Conservation (phyloP, 768 basidiomycete species). For the Tylopilus vinaceipallidus region DNA sequence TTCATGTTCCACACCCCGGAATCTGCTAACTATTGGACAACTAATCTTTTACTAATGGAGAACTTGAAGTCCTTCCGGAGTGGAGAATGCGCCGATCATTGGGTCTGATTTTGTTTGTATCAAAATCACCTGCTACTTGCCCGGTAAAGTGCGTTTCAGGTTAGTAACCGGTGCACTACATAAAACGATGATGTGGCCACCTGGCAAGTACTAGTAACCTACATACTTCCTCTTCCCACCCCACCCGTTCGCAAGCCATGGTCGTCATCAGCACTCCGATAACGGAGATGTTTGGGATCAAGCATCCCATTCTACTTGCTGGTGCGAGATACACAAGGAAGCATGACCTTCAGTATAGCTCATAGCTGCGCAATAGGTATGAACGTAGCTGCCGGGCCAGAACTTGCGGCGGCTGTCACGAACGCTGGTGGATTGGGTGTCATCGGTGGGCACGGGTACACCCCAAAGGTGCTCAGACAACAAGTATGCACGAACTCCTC, state of each 20-base stretch:
- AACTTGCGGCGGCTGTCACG: conserved; percentile 90
- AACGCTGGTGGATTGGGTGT: conserved; percentile 94
- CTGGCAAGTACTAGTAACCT: no score
- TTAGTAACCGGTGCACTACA: neutral
- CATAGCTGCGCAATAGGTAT: conserved; percentile 41
- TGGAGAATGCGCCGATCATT: neutral
- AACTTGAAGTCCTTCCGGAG: neutral
- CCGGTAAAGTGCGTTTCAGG: neutral
- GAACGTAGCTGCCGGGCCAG: conserved; percentile 71
- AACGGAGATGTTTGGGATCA: conserved; percentile 84
- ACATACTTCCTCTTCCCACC: neutral
- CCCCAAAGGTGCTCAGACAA: conserved; percentile 73
- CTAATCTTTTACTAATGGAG: conserved; percentile 1
- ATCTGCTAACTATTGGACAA: conserved; percentile 18
- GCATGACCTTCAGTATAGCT: conserved; percentile 37
- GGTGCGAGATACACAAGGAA: conserved; percentile 37
- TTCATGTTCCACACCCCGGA: conserved; percentile 29
- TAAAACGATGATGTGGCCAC: no score
- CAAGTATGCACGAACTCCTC: conserved; percentile 51
- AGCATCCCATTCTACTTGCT: conserved; percentile 85
- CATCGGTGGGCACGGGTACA: conserved; percentile 87
- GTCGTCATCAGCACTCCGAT: conserved; percentile 80
- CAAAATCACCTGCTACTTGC: neutral
- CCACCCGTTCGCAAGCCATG: conserved; percentile 7
- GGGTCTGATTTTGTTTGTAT: neutral